These are phyloP conservation scores for Fusarium hainanense DNA, from an alignment of 2,329 filamentous ascomycete species.

Conservation along the genomic window DNA sequence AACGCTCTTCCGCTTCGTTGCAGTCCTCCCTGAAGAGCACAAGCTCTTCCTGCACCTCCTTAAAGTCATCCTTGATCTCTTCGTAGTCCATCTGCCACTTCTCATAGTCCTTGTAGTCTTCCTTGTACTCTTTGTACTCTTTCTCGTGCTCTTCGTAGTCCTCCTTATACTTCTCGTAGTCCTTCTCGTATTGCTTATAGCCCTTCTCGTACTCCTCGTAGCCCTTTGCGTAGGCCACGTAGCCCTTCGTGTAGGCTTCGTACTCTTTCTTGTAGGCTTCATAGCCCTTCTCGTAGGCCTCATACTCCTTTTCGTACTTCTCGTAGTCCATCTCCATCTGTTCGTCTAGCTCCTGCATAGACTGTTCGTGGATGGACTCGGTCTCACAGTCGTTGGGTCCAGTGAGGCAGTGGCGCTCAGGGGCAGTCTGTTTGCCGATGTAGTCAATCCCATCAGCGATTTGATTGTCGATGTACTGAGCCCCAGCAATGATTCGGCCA, in stretches of 20 bases:
- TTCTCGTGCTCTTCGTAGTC: background rate
- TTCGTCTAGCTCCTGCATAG: background rate
- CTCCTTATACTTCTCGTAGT: background rate
- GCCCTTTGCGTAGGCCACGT: too few species aligned
- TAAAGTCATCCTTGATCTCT: background rate
- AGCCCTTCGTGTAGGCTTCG: background rate
- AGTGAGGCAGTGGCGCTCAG: background rate
- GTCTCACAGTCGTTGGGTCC: background rate
- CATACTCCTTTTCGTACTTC: background rate
- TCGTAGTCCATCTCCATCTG: background rate
- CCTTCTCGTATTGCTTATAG: too few species aligned
- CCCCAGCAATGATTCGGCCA: background rate
- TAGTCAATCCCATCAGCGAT: background rate
- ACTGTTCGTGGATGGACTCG: background rate
- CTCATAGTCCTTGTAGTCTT: background rate
- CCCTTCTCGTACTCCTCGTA: background rate
- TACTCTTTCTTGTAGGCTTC: background rate
- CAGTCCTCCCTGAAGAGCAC: accelerated
- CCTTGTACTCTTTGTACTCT: too few species aligned
- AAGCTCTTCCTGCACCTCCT: background rate
- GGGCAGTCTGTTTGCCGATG: background rate
- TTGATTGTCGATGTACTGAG: background rate
- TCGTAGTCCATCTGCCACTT: accelerated
- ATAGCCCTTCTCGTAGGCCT: background rate
- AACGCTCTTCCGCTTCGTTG: background rate